Percentiles rank a stretch among this genome's conserved stretches.
Evolutionary conservation across 176 grass and related monocot genomes (phyloP).

Genomic region (Typha latifolia): DNA sequence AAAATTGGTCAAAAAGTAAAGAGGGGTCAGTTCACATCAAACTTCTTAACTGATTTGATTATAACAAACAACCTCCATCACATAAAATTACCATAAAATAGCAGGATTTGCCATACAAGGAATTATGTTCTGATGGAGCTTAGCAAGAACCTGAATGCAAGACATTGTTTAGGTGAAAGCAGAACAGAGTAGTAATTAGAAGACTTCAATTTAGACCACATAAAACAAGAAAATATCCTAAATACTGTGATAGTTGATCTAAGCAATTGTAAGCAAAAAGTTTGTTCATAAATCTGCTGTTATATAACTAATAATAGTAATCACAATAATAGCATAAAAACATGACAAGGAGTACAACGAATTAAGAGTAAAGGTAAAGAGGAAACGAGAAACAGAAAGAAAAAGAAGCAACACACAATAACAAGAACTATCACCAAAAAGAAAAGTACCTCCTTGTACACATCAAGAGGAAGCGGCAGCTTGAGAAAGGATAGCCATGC

Average conservation of each 20-base stretch:
- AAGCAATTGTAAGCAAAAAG: too few relatives aligned
- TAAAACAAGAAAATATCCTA: too few relatives aligned
- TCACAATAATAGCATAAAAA: too few relatives aligned
- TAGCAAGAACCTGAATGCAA: slow-evolving; percentile 65
- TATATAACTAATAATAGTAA: too few relatives aligned
- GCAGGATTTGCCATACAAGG: slow-evolving; percentile 83
- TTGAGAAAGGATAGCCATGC: slow-evolving; percentile 90
- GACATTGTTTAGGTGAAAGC: slow-evolving; percentile 5
- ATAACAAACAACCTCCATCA: neutral
- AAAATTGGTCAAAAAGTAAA: slow-evolving; percentile 19
- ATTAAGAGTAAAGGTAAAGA: slow-evolving; percentile 4
- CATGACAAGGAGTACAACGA: too few relatives aligned
- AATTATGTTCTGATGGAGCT: slow-evolving; percentile 79
- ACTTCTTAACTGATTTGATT: neutral
- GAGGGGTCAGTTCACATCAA: slow-evolving; percentile 16
- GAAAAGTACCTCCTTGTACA: slow-evolving; percentile 87
- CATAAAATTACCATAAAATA: slow-evolving; percentile 59
- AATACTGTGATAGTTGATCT: too few relatives aligned
- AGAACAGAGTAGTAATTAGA: neutral
- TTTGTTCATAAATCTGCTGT: too few relatives aligned
- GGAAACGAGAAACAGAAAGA: slow-evolving; percentile 7
- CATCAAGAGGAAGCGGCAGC: slow-evolving; percentile 78
- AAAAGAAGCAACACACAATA: neutral
- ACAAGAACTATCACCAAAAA: neutral
- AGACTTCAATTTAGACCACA: too few relatives aligned